Evolutionary conservation across 768 basidiomycete genomes (phyloP), one percentile per base, ranked within the genome.

Genomic region (Serendipita sp.): DNA sequence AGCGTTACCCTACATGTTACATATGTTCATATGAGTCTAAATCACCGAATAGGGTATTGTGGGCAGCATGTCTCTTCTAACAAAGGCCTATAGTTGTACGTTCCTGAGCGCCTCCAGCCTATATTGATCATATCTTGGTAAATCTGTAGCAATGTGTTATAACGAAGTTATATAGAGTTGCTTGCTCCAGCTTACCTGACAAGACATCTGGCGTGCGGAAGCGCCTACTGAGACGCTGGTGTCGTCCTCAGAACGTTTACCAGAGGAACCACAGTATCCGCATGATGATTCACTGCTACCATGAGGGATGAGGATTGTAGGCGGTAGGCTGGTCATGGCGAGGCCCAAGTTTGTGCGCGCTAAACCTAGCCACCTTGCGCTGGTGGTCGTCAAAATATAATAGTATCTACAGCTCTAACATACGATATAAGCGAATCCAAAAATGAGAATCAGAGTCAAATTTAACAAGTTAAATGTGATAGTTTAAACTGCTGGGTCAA

Each of bases 31-130:
- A 15, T 36, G 8, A 10, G 18, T 35, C 28, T 7, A 38, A 72
- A 77, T 64, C 69, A 88, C 91, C 83, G 89, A 73, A 97, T 97
- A 2, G 95, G 91, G 72, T 96, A 95, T 68, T 92, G 89, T 0
- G 94, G 91, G 72, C 95, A 98, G 72, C 95, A 97, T 8, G 91
- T 86, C 3, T 74, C 72, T 67, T 77, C 80, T 73, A 94, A 77
- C 73, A 94, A 85, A 3, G 93, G 93, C 67, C 89, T 91, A 74
- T 97, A 97, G 70, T 90, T 85, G 74, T 85, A 93, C 34, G 76
- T 78, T 75, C 89, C 89, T 64, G 88, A 88, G 66, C 90, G 81
- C 64, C 90, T 81, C 89, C 89, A 92, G 30, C 89, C 89, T 18
- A 85, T 79, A 74, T 91, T 85, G 68, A 91, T 85, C 88, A 91